Conservation (phyloP, 495 filamentous ascomycete genomes). For the Neurospora tetrasperma region DNA sequence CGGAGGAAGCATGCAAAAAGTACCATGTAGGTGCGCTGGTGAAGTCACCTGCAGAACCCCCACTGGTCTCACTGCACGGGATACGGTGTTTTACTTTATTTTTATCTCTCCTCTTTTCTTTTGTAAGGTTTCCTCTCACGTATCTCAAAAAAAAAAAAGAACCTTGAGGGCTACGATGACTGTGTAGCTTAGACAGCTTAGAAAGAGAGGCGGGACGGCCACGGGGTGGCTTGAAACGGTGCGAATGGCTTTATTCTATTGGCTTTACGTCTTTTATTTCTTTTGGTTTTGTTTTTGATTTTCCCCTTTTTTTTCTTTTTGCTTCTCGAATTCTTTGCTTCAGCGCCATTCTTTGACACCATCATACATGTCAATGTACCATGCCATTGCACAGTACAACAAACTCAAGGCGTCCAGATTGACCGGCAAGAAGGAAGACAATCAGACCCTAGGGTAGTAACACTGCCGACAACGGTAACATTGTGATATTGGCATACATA, state of each 20-base stretch:
- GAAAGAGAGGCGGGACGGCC: background rate
- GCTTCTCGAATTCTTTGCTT: background rate
- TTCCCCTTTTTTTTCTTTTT: background rate
- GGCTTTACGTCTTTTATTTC: background rate
- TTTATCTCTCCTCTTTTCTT: background rate
- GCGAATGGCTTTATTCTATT: background rate
- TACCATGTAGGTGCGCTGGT: background rate
- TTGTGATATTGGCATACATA: background rate
- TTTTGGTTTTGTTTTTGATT: too few species aligned
- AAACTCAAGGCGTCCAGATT: background rate
- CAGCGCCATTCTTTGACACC: background rate
- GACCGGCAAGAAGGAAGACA: background rate
- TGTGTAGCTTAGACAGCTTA: background rate
- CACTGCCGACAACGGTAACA: background rate
- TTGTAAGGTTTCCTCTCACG: background rate
- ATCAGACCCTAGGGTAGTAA: background rate
- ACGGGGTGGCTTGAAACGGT: background rate
- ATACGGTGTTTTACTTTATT: background rate
- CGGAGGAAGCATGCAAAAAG: background rate
- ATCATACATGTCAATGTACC: background rate
- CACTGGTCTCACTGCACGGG: background rate
- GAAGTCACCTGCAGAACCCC: background rate
- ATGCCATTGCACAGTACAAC: background rate
- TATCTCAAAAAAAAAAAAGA: background rate
- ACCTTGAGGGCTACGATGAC: background rate